Percentiles rank a stretch among this genome's conserved stretches.
Evolutionary conservation across 2,329 filamentous ascomycete genomes (phyloP).

Genomic region (Fusarium tupiense): DNA sequence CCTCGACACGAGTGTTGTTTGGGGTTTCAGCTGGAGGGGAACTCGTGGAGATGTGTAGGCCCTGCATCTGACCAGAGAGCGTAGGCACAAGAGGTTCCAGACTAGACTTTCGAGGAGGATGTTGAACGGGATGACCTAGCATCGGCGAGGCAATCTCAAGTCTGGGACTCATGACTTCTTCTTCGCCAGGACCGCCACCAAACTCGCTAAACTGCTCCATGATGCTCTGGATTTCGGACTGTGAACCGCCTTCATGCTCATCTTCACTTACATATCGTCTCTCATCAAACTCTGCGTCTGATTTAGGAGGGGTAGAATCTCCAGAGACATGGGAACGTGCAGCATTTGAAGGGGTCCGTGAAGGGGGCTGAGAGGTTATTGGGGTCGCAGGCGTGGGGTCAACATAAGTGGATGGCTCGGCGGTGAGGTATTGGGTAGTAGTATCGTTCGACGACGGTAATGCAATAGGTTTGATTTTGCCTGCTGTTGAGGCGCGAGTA

Average conservation of each 20-base stretch:
- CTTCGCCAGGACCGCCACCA: slow-evolving; percentile 74
- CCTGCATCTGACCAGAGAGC: slow-evolving; percentile 59
- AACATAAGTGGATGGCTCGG: slow-evolving; percentile 60
- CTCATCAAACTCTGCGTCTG: slow-evolving; percentile 66
- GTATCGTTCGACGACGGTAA: slow-evolving; percentile 49
- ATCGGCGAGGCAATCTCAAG: slow-evolving; percentile 85
- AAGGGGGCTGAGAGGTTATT: slow-evolving; percentile 63
- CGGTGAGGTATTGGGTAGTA: slow-evolving; percentile 56
- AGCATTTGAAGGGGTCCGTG: slow-evolving; percentile 67
- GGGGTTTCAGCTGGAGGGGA: slow-evolving; percentile 52
- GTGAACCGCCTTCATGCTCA: slow-evolving; percentile 74
- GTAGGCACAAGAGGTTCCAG: slow-evolving; percentile 74
- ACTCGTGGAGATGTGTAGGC: slow-evolving; percentile 52
- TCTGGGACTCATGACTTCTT: slow-evolving; percentile 92
- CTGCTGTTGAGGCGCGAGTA: slow-evolving; percentile 57
- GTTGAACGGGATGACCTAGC: slow-evolving; percentile 71
- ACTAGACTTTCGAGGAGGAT: slow-evolving; percentile 87
- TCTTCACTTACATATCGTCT: slow-evolving; percentile 67
- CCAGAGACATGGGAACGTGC: slow-evolving; percentile 57
- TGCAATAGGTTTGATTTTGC: slow-evolving; percentile 59
- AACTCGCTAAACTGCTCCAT: slow-evolving; percentile 94
- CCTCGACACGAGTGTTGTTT: slow-evolving; percentile 53
- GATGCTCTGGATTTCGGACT: slow-evolving; percentile 93
- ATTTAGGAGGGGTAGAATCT: slow-evolving; percentile 63
- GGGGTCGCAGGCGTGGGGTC: slow-evolving; percentile 69